Evolutionary conservation across 495 filamentous ascomycete genomes (phyloP).

Genomic region (Margaritispora aquatica): DNA sequence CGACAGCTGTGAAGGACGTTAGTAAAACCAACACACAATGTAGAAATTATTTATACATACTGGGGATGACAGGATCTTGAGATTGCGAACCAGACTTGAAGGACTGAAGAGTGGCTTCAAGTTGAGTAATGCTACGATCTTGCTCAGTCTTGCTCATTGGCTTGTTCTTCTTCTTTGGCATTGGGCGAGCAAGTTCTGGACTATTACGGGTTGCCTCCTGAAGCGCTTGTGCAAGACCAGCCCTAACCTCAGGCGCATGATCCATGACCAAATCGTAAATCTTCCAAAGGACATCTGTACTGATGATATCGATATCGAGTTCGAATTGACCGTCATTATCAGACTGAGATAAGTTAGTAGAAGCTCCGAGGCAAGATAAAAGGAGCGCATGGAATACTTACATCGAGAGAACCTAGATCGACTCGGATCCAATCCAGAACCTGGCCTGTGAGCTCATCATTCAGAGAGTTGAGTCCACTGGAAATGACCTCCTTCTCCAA

Average conservation of each 20-base stretch:
- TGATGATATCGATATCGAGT: slow-evolving; percentile 82
- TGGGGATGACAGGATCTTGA: slow-evolving; percentile 20
- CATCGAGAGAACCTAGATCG: slow-evolving; percentile 71
- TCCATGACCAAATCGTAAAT: slow-evolving; percentile 73
- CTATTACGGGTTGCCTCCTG: slow-evolving; percentile 30
- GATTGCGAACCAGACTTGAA: slow-evolving; percentile 20
- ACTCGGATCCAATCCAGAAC: slow-evolving; percentile 87
- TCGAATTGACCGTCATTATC: slow-evolving; percentile 77
- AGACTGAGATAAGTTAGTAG: slow-evolving; percentile 25
- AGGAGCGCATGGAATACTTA: slow-evolving; percentile 18
- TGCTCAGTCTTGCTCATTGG: slow-evolving; percentile 96
- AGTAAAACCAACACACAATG: too few species aligned
- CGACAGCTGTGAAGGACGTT: too few species aligned
- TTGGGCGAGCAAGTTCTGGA: slow-evolving; percentile 38
- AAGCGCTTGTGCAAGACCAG: slow-evolving; percentile 10
- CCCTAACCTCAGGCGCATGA: slow-evolving; percentile 47
- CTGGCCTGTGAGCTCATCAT: slow-evolving; percentile 63
- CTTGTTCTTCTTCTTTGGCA: slow-evolving; percentile 94
- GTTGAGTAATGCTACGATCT: slow-evolving; percentile 76
- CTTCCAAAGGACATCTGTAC: slow-evolving; percentile 64
- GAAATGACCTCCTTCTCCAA: slow-evolving; percentile 84
- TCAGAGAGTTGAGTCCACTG: slow-evolving; percentile 66
- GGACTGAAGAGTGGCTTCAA: slow-evolving; percentile 48
- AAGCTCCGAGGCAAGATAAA: slow-evolving; percentile 6
- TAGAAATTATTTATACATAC: slow-evolving; percentile 10